These are phyloP conservation scores for Pyrenochaeta sp. DNA, from an alignment of 2,329 filamentous ascomycete species.

Conservation along the genomic window DNA sequence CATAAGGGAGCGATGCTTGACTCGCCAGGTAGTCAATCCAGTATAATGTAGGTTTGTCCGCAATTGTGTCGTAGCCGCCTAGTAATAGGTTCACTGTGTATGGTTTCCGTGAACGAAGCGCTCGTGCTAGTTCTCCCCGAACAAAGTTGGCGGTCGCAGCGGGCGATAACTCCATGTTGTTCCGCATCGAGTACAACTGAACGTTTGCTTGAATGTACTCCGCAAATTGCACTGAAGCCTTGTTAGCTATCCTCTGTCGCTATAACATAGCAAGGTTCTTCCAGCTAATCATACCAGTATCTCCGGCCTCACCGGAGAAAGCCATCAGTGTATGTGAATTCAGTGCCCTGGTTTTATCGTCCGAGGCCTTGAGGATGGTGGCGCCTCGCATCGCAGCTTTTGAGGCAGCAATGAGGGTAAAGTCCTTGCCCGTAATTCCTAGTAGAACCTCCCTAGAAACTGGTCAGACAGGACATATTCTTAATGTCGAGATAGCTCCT, in stretches of 20 bases:
- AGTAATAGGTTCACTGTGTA: conserved; percentile 98
- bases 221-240: conserved; percentile 85
- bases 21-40: conserved; percentile 98
- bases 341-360: conserved; percentile 93
- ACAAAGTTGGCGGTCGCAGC: conserved; percentile 92
- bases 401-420: conserved; percentile 95
- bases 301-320: conserved; percentile 94
- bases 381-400: conserved; percentile 98
- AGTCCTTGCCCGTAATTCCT: conserved; percentile 99
- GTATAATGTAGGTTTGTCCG: conserved; percentile 88
- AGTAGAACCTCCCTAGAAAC: conserved; percentile 90
- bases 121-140: conserved; percentile 88
- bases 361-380: conserved; percentile 91
- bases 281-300: conserved; percentile 72
- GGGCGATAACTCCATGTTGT: conserved; percentile 89
- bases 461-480: conserved; percentile 22
- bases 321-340: conserved; percentile 96
- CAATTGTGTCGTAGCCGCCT: conserved; percentile 91
- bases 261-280: not conserved
- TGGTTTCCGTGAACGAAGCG: conserved; percentile 88
- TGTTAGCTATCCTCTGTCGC: conserved; percentile 11
- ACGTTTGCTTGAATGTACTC: conserved; percentile 99
- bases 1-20: conserved; percentile 87
- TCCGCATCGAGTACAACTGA: conserved; percentile 98
- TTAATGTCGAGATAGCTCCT: conserved; percentile 14